Conservation (phyloP, 1,284 basidiomycete species). For the Puccinia sorghi region DNA sequence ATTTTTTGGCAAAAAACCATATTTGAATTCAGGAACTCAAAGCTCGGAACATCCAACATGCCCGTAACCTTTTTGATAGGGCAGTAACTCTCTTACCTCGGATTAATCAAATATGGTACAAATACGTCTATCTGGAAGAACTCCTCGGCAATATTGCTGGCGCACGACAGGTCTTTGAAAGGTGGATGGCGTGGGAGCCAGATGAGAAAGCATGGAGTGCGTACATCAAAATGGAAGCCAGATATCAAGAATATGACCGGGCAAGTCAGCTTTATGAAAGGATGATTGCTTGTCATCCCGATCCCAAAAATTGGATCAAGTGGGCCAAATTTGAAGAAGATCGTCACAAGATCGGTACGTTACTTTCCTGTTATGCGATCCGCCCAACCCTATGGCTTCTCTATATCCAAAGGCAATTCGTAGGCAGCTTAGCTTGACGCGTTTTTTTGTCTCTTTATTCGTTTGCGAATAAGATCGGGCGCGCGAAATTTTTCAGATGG, state of each 20-base stretch:
- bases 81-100: constrained; percentile 93
- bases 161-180: constrained; percentile 93
- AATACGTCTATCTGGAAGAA: constrained; percentile 98
- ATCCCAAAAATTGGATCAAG: constrained; percentile 93
- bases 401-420: neutral
- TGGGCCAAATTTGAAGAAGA: constrained; percentile 98
- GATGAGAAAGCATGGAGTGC: constrained; percentile 99
- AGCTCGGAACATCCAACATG: constrained; percentile 91
- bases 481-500: constrained; percentile 93
- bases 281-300: constrained; percentile 88
- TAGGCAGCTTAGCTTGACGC: neutral
- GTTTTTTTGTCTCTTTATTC: constrained; percentile 10
- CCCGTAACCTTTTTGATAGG: constrained; percentile 93
- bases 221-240: constrained; percentile 93
- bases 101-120: constrained; percentile 68
- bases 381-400: neutral
- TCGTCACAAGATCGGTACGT: constrained; percentile 65
- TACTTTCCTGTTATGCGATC: neutral
- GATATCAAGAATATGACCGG: constrained; percentile 87
- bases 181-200: constrained; percentile 99
- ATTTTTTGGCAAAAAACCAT: no score
- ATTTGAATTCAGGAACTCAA: constrained; percentile 70
- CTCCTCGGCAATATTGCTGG: constrained; percentile 92
- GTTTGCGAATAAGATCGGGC: constrained; percentile 69
- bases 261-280: constrained; percentile 92